phyloP scores from a whole-genome alignment of 176 grass and related monocot species.

The Avena eriantha region DNA sequence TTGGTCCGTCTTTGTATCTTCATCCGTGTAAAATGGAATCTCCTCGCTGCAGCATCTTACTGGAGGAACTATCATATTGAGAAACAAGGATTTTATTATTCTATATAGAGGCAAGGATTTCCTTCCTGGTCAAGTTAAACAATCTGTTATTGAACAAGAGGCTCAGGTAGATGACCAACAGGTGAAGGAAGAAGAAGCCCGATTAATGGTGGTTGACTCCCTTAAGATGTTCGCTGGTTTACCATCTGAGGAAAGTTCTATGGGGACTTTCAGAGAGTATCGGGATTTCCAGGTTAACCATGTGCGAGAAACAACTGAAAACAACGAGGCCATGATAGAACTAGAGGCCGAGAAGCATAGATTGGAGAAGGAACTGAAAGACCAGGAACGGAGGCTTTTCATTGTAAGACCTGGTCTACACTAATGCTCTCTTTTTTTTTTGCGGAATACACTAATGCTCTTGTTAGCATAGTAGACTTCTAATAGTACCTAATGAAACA shows the following conservation, averaged over 20 bases:
- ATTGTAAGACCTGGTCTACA: constrained; percentile 59
- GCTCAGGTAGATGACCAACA: constrained; percentile 63
- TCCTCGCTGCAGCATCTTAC: constrained; percentile 86
- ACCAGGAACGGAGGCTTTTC: constrained; percentile 65
- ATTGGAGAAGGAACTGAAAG: constrained; percentile 78
- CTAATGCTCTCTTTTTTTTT: constrained; percentile 32
- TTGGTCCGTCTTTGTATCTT: constrained; percentile 38
- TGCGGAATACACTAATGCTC: not conserved
- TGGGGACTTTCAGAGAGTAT: constrained; percentile 73
- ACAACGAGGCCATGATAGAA: constrained; percentile 36
- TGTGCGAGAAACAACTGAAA: constrained; percentile 43
- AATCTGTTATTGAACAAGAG: constrained; percentile 64
- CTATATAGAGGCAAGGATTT: constrained; percentile 98
- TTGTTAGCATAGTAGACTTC: not conserved
- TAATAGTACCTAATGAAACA: not conserved
- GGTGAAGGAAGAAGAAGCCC: constrained; percentile 80
- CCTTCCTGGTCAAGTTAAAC: constrained; percentile 66
- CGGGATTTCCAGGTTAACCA: constrained; percentile 61
- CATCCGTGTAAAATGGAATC: constrained; percentile 51
- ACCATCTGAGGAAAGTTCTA: constrained; percentile 49
- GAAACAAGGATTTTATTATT: constrained; percentile 92
- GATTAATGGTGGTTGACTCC: constrained; percentile 54
- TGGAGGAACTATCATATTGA: constrained; percentile 89
- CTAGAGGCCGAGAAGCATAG: constrained; percentile 69
- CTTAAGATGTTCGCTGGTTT: constrained; percentile 46